Base-by-base conservation (phyloP, 148 eudicot species). In the Heliamphora exappendiculata region DNA sequence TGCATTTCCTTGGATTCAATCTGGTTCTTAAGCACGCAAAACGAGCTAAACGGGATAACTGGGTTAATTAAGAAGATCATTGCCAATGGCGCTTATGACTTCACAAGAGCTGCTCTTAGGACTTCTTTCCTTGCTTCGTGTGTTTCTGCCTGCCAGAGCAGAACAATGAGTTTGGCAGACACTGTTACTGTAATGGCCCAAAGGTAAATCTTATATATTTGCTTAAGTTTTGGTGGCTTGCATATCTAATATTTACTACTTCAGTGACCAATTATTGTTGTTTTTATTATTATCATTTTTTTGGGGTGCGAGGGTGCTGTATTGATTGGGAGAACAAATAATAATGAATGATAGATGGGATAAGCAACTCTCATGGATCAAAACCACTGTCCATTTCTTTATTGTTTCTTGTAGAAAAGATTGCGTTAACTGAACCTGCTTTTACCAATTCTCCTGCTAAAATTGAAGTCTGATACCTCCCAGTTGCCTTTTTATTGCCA, bases 91-190 rank as follows among this genome's bases (percentile, higher is more conserved):
- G 98, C 98, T 37, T 88, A 80, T 87, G 98, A 95, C 81, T 95
- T 95, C 82, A 92, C 97, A 14, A 84, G 98, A 84, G 97, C 98
- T 62, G 97, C 97, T 72, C 96, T 95, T 59, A 85, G 98, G 82
- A 95, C 98, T 76, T 91, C 98, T 13, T 95, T 95, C 85, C 92
- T 95, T 55, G 98, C 98, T 54, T 95, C 98, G 5, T 95, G 97
- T 82, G 98, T 95, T 53, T 95, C 97, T 65, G 98, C 98, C 0
- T 94, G 98, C 72, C 97, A 92, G 80, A 94, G 97, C 84, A 92
- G 92, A 81, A 92, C 97, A 13, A 89, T 91, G 94, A 89, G 88
- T 82, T 89, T 94, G 75, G 86, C 98, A 57, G 98, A 94, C 76
- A 92, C 98, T 22, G 98, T 94, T 24, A 80, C 92, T 72, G 84